Base-by-base conservation (phyloP, 495 filamentous ascomycete genomes). In the Tuber borchii region DNA sequence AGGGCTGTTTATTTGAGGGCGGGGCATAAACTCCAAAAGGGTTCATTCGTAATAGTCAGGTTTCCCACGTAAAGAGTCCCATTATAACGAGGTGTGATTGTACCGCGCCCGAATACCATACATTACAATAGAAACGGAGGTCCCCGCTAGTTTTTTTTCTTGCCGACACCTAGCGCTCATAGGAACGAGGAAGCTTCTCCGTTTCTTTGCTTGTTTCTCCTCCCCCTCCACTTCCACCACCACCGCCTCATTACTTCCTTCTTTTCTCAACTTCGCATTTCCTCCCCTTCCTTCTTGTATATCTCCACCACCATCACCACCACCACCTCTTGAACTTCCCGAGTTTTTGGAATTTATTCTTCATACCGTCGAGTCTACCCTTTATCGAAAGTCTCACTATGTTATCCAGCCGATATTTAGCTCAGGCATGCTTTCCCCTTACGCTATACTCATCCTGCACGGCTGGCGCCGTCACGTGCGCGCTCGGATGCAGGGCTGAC, bases 191-290 rank as follows among this genome's bases (percentile, higher is more conserved):
- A 73, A 69, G 71, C 73, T 74, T 73, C 61, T 70, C 65, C 40
- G 72, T 80, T 79, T 76, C 44, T 71, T 75, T 77, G 73, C 71
- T 77, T 80, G 83, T 73, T 84, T 82, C 51, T 82, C 78, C 71
- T 76, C 79, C 71, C 71, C 82, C 69, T 84, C 83, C 37, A 84
- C 83, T 22, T 82, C 81, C n/a, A 83, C 34, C 42, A 40, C 26
- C 48, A 45, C 48, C 73, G 65, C 46, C 78, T 73, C 71, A 75
- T 39, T 71, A 56, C 72, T 74, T 61, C 42, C 71, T 65, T 75
- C 86, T 77, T 73, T 84, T 73, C 44, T 82, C 85, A 75, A 84
- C 85, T 78, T 85, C 80, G 71, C 84, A 69, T 69, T 84, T 82
- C 71, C 75, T 73, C 76, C 84, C 79, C 72, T 83, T 83, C 70